phyloP scores from a whole-genome alignment of 2,329 filamentous ascomycete genomes.

The Didymellaceae sp. region DNA sequence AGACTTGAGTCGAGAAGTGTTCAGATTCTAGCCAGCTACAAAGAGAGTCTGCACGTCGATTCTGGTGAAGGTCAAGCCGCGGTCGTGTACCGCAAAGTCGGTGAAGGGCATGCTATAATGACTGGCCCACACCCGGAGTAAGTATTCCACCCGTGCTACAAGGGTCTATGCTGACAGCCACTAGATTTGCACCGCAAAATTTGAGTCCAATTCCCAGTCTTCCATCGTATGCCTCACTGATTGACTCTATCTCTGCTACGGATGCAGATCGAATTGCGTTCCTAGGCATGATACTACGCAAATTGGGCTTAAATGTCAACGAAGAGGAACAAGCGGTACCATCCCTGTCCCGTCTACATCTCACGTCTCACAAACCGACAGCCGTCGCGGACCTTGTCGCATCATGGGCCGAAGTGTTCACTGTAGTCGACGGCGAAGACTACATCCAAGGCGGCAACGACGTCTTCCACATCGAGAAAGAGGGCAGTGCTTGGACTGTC shows the following conservation, averaged over 20 bases:
- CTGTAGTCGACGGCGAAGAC: slow-evolving; percentile 69
- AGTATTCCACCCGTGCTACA: slow-evolving; percentile 30
- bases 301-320: slow-evolving; percentile 81
- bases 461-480: slow-evolving; percentile 77
- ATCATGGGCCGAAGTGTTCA: slow-evolving; percentile 70
- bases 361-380: slow-evolving; percentile 71
- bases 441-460: slow-evolving; percentile 83
- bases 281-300: slow-evolving; percentile 77
- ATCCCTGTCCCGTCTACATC: slow-evolving; percentile 80
- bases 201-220: slow-evolving; percentile 71
- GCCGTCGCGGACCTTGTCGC: slow-evolving; percentile 73
- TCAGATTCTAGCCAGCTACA: slow-evolving; percentile 82
- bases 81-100: slow-evolving; percentile 81
- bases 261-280: slow-evolving; percentile 76
- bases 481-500: slow-evolving; percentile 55
- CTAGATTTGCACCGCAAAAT: slow-evolving; percentile 82
- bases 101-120: slow-evolving; percentile 78
- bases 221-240: slow-evolving; percentile 72
- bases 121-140: slow-evolving; percentile 94
- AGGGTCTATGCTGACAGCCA: slow-evolving; percentile 9
- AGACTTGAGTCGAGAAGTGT: slow-evolving; percentile 69
- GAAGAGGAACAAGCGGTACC: slow-evolving; percentile 73
- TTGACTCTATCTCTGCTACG: slow-evolving; percentile 70
- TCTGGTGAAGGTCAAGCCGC: slow-evolving; percentile 77
- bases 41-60: slow-evolving; percentile 76